phyloP scores from a whole-genome alignment of 768 basidiomycete genomes.

The Rhodotorula graminis region DNA sequence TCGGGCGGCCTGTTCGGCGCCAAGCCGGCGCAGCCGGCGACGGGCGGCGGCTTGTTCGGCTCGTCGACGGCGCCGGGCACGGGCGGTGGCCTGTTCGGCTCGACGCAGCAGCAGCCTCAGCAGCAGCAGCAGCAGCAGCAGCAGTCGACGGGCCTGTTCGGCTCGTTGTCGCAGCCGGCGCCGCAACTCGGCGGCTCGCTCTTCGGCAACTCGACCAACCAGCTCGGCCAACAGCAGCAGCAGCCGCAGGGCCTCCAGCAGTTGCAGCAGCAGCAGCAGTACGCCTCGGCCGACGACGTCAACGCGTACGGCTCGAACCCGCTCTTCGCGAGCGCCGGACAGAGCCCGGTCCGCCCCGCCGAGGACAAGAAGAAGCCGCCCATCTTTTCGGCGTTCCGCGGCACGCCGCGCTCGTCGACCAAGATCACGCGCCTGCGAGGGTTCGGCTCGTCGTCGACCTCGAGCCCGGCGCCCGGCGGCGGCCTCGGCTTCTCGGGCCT shows the following conservation, averaged over 20 bases:
- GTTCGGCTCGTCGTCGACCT: constrained; percentile 29
- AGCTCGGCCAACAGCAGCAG: constrained; percentile 32
- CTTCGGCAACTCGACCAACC: constrained; percentile 39
- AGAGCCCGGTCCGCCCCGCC: constrained; percentile 17
- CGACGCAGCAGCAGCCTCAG: constrained; percentile 16
- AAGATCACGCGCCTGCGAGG: constrained; percentile 41
- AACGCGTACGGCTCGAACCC: constrained; percentile 51
- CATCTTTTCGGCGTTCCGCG: constrained; percentile 38
- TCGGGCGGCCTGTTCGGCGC: constrained; percentile 27
- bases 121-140: constrained; percentile 25
- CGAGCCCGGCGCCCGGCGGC: constrained; percentile 6
- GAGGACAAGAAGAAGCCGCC: constrained; percentile 42
- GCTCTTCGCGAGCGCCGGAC: constrained; percentile 43
- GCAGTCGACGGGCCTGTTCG: constrained; percentile 41
- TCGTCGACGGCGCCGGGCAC: not conserved
- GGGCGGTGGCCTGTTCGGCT: constrained; percentile 28
- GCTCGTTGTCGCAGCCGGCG: constrained; percentile 37
- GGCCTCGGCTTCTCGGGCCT: not conserved
- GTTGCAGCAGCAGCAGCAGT: constrained; percentile 52
- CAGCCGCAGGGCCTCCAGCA: constrained; percentile 51
- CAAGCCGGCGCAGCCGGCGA: constrained; percentile 21
- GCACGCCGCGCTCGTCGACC: constrained; percentile 37
- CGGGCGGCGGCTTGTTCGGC: constrained; percentile 20
- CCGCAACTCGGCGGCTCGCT: constrained; percentile 48
- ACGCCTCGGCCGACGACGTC: constrained; percentile 84